Base-by-base conservation (phyloP, 345 rosid species). In the Linum tenue region DNA sequence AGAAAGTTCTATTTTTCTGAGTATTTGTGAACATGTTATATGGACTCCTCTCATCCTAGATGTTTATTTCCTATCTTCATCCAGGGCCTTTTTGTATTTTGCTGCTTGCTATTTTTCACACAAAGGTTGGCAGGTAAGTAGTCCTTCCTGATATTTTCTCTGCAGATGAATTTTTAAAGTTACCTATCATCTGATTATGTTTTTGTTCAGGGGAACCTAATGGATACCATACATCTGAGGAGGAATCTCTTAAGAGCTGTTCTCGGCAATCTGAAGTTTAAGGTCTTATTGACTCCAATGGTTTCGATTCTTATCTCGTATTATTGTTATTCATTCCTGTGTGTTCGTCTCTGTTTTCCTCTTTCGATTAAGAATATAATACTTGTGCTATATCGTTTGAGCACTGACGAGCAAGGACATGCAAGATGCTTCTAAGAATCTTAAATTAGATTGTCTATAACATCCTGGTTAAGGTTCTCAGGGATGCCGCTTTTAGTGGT, bases 81-180 rank as follows among this genome's bases (percentile, higher is more conserved):
- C 16, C 87, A 91, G 98, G 91, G 79, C 90, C 70, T 78, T 80
- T 73, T 73, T 92, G 79, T 92, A 82, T 82, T 88, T 92, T 85
- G 80, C 85, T 64, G 84, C 81, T 15, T 75, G 87, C 69, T 92
- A 86, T 78, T 88, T 86, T 82, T 85, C 96, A 63, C 80, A 80
- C 64, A 88, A 82, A 78, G 88, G 85, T 69, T 85, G 90, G 76
- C 97, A 92, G 76, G 97, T 85, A 81, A 86, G 85, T 83, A 39
- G 57, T 37, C 15, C 44, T 57, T 39, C n/a, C 42, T 69, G 16
- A 17, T 3, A 12, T 66, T 16, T 61, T 17, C 5, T 50, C 36
- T 56, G 9, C 37, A 56, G n/a, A 14, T 56, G 31, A 56, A 39
- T 61, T 59, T 68, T 3, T 50, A 10, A 10, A 22, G 1, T 56